Base-by-base conservation (phyloP, 75 land plant species). In the Sequoia sempervirens region DNA sequence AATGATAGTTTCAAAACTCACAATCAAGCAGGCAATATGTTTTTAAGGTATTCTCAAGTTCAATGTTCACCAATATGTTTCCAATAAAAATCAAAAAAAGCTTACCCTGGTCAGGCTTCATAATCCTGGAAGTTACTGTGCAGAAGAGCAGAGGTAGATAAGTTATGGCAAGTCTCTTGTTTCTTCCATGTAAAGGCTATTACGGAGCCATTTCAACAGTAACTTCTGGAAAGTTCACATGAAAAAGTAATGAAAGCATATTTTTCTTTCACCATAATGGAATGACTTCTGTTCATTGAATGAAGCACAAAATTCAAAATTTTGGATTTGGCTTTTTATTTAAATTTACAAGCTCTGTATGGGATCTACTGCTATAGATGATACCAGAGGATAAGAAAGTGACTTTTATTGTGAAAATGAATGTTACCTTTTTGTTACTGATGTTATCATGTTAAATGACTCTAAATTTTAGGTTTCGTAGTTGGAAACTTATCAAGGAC, bases 111-210 rank as follows among this genome's bases (percentile, higher is more conserved):
- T 45, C 80, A 45, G 32, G 41, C 47, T 43, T 78, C 50, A 45
- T 43, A 14, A n/a, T 78, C 30, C 26, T 78, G 52, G 50, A 45
- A 78, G 46, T n/a, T 11, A 78, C 4, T 9, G 30, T 78, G 46
- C 50, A 45, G 80, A 78, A 78, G 80, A 78, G 41, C 28, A 70
- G 50, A 26, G 13, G 45, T 11, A 45, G 13, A 41, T 45, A 26
- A 78, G 28, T 41, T 9, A 41, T 43, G 30, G 7, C n/a, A 78
- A 43, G 80, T 43, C 23, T 78, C 47, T 43, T 40, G 45, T 26
- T 78, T n/a, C 80, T 78, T 78, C 80, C 50, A 45, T 78, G 47
- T 78, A n/a, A 28, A 78, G n/a, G 50, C 80, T 78, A 47, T 45
- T 78, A 41, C 23, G n/a, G 28, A 45, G 52, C 46, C 80, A 26